A percentile compares a stretch with the other conserved stretches of the same genome.
These are phyloP conservation scores for Apophysomyces elegans DNA, from an alignment of 371 early-diverging fungal species.

Conservation along the genomic window DNA sequence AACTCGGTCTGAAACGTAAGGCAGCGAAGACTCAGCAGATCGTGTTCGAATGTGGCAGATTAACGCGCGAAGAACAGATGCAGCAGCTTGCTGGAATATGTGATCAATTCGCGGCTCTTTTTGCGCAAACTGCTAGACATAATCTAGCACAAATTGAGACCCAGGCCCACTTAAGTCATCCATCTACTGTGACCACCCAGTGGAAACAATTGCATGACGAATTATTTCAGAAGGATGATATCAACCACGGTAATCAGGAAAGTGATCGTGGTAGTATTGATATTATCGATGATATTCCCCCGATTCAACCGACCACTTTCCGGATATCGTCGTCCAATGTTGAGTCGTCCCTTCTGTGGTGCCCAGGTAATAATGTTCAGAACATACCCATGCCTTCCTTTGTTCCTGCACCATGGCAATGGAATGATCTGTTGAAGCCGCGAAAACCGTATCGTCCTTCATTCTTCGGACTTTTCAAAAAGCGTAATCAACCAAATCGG, in stretches of 20 bases:
- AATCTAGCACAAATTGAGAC: constrained; percentile 10
- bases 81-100: constrained; percentile 10
- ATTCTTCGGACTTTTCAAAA: constrained; percentile 3
- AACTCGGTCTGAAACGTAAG: constrained; percentile 13
- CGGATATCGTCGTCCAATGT: constrained; percentile 11
- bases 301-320: neutral
- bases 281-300: neutral
- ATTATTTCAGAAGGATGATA: neutral
- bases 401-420: constrained; percentile 15
- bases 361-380: constrained; percentile 17
- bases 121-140: constrained; percentile 18
- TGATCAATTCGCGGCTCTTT: constrained; percentile 10
- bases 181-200: neutral
- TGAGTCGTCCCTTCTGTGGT: constrained; percentile 24
- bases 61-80: constrained; percentile 13
- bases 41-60: neutral
- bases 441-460: constrained; percentile 12
- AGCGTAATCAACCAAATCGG: neutral
- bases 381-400: constrained; percentile 15
- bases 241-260: neutral
- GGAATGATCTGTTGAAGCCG: constrained; percentile 16
- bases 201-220: constrained; percentile 1
- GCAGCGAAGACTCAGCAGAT: neutral
- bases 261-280: constrained; percentile 6
- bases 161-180: neutral